Evolutionary conservation across 805 yeast species (phyloP), one percentile per base, ranked within the genome.

Genomic region (Kazachstania martiniae): DNA sequence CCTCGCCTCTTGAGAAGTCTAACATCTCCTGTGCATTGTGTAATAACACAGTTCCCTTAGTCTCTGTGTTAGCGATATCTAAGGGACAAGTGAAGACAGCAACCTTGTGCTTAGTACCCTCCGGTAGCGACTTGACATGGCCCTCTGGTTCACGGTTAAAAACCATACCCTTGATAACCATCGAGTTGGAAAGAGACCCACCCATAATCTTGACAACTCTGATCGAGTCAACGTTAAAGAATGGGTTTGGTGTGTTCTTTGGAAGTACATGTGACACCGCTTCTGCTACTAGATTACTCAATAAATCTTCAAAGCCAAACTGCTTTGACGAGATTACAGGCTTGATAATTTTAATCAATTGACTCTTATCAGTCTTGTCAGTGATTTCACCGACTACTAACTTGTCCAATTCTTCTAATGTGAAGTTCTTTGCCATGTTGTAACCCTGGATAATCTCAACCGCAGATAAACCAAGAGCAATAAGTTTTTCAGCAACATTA

Each of bases 91-190:
- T 85, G 64, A 68, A 91, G 3, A 86, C 87, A 8, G 83, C 98
- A 28, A 91, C 97, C 56, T 84, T 86, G 12, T 93, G 74, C 46
- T 69, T 74, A 28, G 58, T 49, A 21, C 46, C 53, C 21, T 40
- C 44, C n/a, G 50, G 37, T 36, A 80, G 63, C 40, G 76, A 70
- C 54, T 84, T 85, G 31, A 87, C 61, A 44, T 74, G 77, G 12
- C 96, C 93, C 58, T 89, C 97, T n/a, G 97, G 95, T 58, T 86
- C 94, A 49, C 93, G 74, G 44, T 94, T 94, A 70, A 91, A 89
- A 24, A 91, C 95, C 98, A 91, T 91, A 46, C 98, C 98, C 61
- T 82, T 84, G 42, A 91, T 66, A 33, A 91, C 97, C 48, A 70
- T 70, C 9, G 94, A 80, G 46, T 69, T 68, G 23, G 65, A 61